Evolutionary conservation across 169 alveolate species (phyloP).

Genomic region (Plasmodium reichenowi): DNA sequence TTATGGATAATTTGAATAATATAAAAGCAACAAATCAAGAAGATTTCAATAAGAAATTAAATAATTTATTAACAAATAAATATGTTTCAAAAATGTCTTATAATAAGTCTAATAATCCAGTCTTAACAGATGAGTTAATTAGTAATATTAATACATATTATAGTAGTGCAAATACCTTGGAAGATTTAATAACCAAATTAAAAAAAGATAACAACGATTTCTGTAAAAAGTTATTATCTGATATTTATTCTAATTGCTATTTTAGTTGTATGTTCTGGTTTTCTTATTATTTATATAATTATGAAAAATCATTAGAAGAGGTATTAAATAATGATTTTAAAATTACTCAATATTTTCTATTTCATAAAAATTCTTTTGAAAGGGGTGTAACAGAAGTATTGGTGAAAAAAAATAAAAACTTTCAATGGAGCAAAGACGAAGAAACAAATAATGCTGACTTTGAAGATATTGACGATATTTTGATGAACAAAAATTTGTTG

Average conservation of each 20-base stretch:
- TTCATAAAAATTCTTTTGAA: constrained; percentile 56
- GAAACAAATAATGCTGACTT: constrained; percentile 1
- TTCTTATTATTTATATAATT: constrained; percentile 50
- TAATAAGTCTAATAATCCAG: constrained; percentile 13
- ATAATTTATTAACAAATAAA: not conserved
- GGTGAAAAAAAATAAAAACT: constrained; percentile 60
- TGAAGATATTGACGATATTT: constrained; percentile 44
- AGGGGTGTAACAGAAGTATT: constrained; percentile 66
- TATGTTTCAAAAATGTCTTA: constrained; percentile 15
- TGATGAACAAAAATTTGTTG: constrained; percentile 29
- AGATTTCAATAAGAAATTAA: constrained; percentile 16
- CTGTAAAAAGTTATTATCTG: constrained; percentile 16
- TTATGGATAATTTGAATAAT: constrained; percentile 26
- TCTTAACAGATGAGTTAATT: constrained; percentile 42
- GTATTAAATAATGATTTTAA: constrained; percentile 62
- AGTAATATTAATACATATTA: constrained; percentile 44
- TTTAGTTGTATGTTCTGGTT: constrained; percentile 55
- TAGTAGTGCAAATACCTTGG: constrained; percentile 25
- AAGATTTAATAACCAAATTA: constrained; percentile 30
- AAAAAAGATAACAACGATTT: constrained; percentile 40
- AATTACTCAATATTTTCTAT: constrained; percentile 49
- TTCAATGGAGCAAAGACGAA: constrained; percentile 34
- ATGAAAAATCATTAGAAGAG: constrained; percentile 51
- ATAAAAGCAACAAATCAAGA: constrained; percentile 12
- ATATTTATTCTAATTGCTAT: constrained; percentile 32